phyloP scores from a whole-genome alignment of 192 early-diverging fungal species.

The Radiomyces spectabilis region DNA sequence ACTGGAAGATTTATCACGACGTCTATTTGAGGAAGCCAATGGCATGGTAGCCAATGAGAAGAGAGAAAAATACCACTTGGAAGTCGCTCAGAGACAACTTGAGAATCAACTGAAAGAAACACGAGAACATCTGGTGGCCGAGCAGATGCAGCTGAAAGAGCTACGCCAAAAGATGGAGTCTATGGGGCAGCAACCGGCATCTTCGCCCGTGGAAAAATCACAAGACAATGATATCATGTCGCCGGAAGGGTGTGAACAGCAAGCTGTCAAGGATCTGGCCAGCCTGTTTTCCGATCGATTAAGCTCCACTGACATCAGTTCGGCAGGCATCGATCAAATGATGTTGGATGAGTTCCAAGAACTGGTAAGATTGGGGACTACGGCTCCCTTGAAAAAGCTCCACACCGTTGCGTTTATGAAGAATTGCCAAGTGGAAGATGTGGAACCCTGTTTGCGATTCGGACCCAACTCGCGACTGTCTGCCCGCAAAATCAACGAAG shows the following conservation, averaged over 20 bases:
- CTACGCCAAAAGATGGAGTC: constrained; percentile 73
- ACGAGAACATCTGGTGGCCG: constrained; percentile 54
- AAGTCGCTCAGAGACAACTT: constrained; percentile 47
- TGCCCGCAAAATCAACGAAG: constrained; percentile 82
- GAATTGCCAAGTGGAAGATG: constrained; percentile 81
- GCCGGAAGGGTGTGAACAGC: constrained; percentile 1
- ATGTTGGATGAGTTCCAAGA: constrained; percentile 83
- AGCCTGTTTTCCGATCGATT: background rate
- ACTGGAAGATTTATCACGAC: constrained; percentile 87
- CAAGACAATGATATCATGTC: background rate
- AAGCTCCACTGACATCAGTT: background rate
- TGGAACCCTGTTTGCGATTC: constrained; percentile 91
- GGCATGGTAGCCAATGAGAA: constrained; percentile 83
- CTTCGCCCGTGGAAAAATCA: too few species aligned
- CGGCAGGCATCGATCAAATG: constrained; percentile 46
- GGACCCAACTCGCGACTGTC: constrained; percentile 86
- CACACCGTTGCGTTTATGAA: constrained; percentile 79
- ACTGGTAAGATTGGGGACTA: constrained; percentile 63
- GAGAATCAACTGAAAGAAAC: constrained; percentile 65
- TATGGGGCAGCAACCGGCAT: constrained; percentile 38
- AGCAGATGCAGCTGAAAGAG: constrained; percentile 82
- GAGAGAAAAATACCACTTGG: constrained; percentile 44
- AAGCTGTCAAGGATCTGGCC: constrained; percentile 8
- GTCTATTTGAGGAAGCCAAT: constrained; percentile 93
- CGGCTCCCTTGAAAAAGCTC: constrained; percentile 64